Conservation (phyloP, 176 grass and related monocot species). For the Paspalum vaginatum region DNA sequence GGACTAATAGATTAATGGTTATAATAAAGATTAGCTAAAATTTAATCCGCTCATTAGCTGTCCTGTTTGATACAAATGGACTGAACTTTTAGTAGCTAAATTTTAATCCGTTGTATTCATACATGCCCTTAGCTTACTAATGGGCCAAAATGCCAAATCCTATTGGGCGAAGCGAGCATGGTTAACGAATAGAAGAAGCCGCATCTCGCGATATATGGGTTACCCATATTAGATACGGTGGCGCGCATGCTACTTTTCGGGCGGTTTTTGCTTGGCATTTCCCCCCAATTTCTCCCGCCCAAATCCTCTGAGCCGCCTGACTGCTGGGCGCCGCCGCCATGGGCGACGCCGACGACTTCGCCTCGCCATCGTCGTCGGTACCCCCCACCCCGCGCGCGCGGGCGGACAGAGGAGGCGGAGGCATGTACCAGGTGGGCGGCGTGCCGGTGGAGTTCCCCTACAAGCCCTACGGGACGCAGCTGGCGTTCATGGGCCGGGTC, state of each 20-base stretch:
- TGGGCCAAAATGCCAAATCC: no score
- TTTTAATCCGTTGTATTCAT: no score
- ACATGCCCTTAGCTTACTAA: no score
- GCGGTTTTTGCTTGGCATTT: constrained; percentile 15
- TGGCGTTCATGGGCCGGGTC: constrained; percentile 97
- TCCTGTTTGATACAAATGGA: no score
- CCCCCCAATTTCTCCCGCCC: constrained; percentile 45
- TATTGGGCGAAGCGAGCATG: not conserved
- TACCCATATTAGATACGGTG: no score
- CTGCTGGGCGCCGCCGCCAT: constrained; percentile 22
- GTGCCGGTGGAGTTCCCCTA: constrained; percentile 92
- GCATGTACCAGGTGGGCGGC: constrained; percentile 83
- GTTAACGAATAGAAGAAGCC: not conserved
- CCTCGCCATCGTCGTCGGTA: constrained; percentile 14
- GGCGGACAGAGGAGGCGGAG: not conserved
- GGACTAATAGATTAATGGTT: no score
- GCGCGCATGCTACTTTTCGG: constrained; percentile 27
- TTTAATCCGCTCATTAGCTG: no score
- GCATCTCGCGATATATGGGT: not conserved
- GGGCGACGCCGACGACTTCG: constrained; percentile 42
- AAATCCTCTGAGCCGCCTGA: not conserved
- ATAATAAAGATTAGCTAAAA: no score
- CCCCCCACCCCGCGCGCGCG: constrained; percentile 20
- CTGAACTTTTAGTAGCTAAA: no score
- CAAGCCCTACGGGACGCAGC: constrained; percentile 88